Evolutionary conservation across 1,284 basidiomycete species (phyloP), one percentile per base, ranked within the genome.

Genomic region (Heterobasidion irregulare): DNA sequence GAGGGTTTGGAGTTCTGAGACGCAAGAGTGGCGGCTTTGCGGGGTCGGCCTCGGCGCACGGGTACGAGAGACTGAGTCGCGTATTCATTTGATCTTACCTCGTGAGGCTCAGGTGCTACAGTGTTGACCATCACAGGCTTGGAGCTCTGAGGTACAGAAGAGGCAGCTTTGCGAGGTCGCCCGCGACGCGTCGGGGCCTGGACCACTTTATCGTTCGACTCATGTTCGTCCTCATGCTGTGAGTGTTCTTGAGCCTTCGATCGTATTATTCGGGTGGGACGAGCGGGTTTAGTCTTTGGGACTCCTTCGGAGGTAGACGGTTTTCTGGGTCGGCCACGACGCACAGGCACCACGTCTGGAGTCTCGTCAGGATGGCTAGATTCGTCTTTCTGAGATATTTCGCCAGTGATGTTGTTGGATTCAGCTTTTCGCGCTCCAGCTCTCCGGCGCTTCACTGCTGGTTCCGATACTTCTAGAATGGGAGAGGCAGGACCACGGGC

Each of bases 401-500:
- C 10, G 4, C 18, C 10, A 10, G 6, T 47, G 46, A 6, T 47
- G 12, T 44, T 16, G 41, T 44, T 16, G 41, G 16, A 44, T 5
- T 13, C 41, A 44, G 12, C 8, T 1, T 32, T 16, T 16, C 46
- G 9, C 10, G n/a, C 48, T 12, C 48, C 16, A 50, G 48, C 34
- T 9, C 16, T 35, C 34, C 10, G 48, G 26, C 26, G 15, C 46
- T 47, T 16, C 4, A 6, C 47, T 8, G 47, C 19, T 8, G 48
- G 16, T 35, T 33, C n/a, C 19, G 13, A 5, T 18, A 19, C 34
- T 15, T 13, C 16, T n/a, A 9, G 18, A 52, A 7, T 47, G 19
- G 18, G 45, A 0, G 43, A 48, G 44, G 16, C 34, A 34, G 55
- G 35, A 8, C 55, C 55, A 32, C 57, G 56, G 18, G 65, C 61